These are phyloP conservation scores for Pachysolen tannophilus DNA, from an alignment of 805 yeast genomes.

Conservation along the genomic window DNA sequence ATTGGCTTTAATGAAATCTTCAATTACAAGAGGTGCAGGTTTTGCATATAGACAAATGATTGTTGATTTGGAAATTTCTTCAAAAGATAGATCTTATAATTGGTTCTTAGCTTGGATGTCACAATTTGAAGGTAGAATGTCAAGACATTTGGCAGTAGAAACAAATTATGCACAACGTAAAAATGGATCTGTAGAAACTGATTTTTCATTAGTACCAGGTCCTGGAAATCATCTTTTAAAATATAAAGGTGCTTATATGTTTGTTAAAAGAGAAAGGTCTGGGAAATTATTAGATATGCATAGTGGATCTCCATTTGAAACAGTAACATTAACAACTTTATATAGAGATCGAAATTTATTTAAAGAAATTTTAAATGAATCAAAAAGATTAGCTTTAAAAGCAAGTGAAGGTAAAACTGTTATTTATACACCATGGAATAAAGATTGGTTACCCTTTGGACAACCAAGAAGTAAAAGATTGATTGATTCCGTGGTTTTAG, in stretches of 20 bases:
- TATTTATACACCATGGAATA: constrained; percentile 90
- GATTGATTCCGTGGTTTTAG: constrained; percentile 80
- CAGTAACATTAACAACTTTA: constrained; percentile 87
- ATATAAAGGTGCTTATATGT: constrained; percentile 82
- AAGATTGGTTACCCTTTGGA: constrained; percentile 98
- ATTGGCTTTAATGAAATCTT: constrained; percentile 68
- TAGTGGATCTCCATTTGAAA: constrained; percentile 91
- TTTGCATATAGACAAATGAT: constrained; percentile 75
- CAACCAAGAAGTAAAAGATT: constrained; percentile 85
- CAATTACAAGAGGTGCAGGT: constrained; percentile 52
- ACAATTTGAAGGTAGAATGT: constrained; percentile 60
- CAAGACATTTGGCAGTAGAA: constrained; percentile 85
- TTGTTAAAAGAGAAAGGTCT: constrained; percentile 84
- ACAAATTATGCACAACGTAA: constrained; percentile 84
- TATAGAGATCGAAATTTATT: constrained; percentile 74
- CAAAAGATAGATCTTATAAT: constrained; percentile 84
- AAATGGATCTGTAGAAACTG: constrained; percentile 84
- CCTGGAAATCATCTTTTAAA: constrained; percentile 89
- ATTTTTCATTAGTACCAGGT: constrained; percentile 90
- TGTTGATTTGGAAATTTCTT: constrained; percentile 88
- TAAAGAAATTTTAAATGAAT: constrained; percentile 63
- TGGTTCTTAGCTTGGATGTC: constrained; percentile 99
- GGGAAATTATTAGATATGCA: constrained; percentile 83
- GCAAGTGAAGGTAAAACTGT: constrained; percentile 92
- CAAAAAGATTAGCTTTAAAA: constrained; percentile 73